Evolutionary conservation across 1,284 basidiomycete species (phyloP).

Genomic region (Boletellus deceptivus): DNA sequence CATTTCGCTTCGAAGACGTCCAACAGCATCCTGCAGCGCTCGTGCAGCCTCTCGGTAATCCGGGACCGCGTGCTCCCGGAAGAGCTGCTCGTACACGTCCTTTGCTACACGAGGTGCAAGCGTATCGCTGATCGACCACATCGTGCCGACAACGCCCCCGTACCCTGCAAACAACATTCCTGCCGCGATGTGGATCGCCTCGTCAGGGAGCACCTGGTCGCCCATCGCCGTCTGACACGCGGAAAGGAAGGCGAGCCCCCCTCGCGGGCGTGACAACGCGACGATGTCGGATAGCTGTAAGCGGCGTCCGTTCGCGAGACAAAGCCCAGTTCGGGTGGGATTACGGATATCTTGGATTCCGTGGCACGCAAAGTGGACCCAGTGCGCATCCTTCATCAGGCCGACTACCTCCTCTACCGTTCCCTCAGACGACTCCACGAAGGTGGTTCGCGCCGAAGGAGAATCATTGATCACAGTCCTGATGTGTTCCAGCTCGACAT

Average conservation of each 20-base stretch:
- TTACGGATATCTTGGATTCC: constrained; percentile 7
- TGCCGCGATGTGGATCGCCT: no score
- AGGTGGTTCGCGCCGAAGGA: neutral
- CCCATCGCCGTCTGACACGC: neutral
- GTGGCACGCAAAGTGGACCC: constrained; percentile 15
- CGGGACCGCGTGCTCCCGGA: no score
- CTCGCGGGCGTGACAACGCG: constrained; percentile 7
- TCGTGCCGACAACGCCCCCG: no score
- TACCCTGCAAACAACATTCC: no score
- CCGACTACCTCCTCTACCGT: constrained; percentile 12
- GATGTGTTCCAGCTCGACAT: constrained; percentile 6
- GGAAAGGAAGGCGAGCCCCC: constrained; percentile 13
- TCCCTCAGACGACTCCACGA: constrained; percentile 8
- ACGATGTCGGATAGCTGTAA: constrained; percentile 13
- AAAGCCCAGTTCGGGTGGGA: constrained; percentile 8
- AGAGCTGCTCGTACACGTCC: no score
- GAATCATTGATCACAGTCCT: neutral
- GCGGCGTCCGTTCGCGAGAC: constrained; percentile 5
- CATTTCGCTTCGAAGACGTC: no score
- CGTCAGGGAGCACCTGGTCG: no score
- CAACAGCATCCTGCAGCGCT: no score
- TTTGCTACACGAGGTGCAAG: no score
- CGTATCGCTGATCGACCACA: no score
- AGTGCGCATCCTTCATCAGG: constrained; percentile 6
- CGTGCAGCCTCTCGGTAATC: no score